These are phyloP conservation scores for Tetrapisispora arboricola DNA, from an alignment of 805 yeast genomes.

Conservation along the genomic window DNA sequence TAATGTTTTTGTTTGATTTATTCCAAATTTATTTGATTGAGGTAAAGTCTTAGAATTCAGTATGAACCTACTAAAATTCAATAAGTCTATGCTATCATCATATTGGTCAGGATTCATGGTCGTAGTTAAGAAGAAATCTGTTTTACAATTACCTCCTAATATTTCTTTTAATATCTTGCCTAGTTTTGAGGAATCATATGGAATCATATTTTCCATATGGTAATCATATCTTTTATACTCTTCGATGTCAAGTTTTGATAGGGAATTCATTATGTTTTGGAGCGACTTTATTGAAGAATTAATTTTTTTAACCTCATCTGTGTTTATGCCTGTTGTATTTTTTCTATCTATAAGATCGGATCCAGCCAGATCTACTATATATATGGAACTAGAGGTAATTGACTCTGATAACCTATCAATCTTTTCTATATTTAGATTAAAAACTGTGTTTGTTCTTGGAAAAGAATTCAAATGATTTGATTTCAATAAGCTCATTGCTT, in stretches of 20 bases:
- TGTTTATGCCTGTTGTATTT: slow-evolving; percentile 53
- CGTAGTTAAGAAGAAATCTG: slow-evolving; percentile 63
- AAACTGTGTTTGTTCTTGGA: slow-evolving; percentile 56
- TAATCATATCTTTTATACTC: background rate
- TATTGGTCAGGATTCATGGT: slow-evolving; percentile 51
- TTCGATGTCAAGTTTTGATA: slow-evolving; percentile 35
- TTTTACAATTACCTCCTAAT: slow-evolving; percentile 73
- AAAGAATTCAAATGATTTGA: background rate
- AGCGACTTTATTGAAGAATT: slow-evolving; percentile 68
- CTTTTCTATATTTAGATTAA: slow-evolving; percentile 59
- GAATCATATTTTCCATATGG: slow-evolving; percentile 19
- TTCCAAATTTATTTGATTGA: slow-evolving; percentile 40
- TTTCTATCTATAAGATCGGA: slow-evolving; percentile 42
- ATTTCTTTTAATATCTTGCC: slow-evolving; percentile 73
- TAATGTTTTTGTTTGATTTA: slow-evolving; percentile 23
- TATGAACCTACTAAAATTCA: slow-evolving; percentile 67
- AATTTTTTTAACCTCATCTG: slow-evolving; percentile 78
- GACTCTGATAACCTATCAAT: slow-evolving; percentile 35
- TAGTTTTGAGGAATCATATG: slow-evolving; percentile 64
- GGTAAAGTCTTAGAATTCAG: slow-evolving; percentile 53
- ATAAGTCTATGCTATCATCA: slow-evolving; percentile 57
- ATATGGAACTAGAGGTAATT: slow-evolving; percentile 42
- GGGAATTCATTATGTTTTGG: slow-evolving; percentile 71
- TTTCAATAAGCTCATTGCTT: background rate
- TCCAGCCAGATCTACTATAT: slow-evolving; percentile 79